A percentile compares a stretch with the other conserved stretches of the same genome.
phyloP scores from a whole-genome alignment of 176 grass and related monocot genomes.

The Oryza australiensis region DNA sequence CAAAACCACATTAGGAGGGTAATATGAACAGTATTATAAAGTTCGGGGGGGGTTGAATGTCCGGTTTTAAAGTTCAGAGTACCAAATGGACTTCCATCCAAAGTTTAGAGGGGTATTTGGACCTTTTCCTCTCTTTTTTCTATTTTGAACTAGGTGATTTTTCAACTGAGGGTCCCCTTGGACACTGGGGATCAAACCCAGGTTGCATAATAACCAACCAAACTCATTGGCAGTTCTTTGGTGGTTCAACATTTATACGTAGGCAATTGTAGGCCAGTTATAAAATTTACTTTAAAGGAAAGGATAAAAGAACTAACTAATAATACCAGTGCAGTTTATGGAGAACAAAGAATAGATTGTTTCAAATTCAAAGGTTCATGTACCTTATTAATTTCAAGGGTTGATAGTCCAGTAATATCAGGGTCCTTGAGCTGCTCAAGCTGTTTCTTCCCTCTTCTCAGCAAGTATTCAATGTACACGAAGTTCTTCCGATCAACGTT shows the following conservation, averaged over 20 bases:
- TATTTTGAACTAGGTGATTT: background rate
- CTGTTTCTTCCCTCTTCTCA: slow-evolving; percentile 85
- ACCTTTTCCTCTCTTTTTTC: no score
- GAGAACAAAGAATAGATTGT: background rate
- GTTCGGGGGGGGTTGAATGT: no score
- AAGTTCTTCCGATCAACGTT: slow-evolving; percentile 81
- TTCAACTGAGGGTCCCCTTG: background rate
- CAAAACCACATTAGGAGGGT: no score
- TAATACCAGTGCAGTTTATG: background rate
- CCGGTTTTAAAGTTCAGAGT: no score
- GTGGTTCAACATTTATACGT: slow-evolving; percentile 7
- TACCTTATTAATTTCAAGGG: slow-evolving; percentile 61
- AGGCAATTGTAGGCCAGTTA: background rate
- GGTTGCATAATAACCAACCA: background rate
- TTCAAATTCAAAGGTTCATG: slow-evolving; percentile 5
- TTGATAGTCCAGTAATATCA: slow-evolving; percentile 68
- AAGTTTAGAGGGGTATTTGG: no score
- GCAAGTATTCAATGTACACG: slow-evolving; percentile 90
- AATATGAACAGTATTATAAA: no score
- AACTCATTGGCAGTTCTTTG: background rate
- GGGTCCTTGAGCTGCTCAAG: slow-evolving; percentile 91
- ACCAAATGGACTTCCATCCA: no score
- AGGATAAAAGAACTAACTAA: background rate
- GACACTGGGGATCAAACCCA: background rate
- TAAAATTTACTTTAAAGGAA: background rate